A percentile compares a stretch with the other conserved stretches of the same genome.
Evolutionary conservation across 805 yeast genomes (phyloP).

Genomic region (Cyberlindnera suaveolens): DNA sequence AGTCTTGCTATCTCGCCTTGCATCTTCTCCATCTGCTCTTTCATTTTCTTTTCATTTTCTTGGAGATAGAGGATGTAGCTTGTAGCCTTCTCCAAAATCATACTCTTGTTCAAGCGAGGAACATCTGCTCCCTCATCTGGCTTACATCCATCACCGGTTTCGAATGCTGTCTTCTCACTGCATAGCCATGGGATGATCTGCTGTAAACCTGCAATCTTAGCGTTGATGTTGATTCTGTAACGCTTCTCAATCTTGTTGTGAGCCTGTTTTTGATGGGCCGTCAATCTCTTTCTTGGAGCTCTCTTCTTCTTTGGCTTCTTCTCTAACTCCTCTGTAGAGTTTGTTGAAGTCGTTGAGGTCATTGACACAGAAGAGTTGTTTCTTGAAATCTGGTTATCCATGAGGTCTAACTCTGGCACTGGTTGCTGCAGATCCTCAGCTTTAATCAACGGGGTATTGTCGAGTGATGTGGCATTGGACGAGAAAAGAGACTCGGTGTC

Average conservation of each 20-base stretch:
- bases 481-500: constrained; percentile 17
- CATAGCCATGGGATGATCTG: constrained; percentile 65
- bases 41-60: constrained; percentile 37
- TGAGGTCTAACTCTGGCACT: constrained; percentile 9
- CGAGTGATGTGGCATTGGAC: constrained; percentile 21
- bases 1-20: constrained; percentile 22
- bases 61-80: constrained; percentile 51
- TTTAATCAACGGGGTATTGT: constrained; percentile 26
- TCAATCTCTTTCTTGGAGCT: constrained; percentile 48
- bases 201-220: constrained; percentile 63
- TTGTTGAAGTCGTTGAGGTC: constrained; percentile 6
- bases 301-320: constrained; percentile 35
- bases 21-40: constrained; percentile 25
- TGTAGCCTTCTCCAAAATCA: constrained; percentile 64
- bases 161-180: constrained; percentile 56
- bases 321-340: constrained; percentile 2
- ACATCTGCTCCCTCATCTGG: constrained; percentile 14
- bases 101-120: constrained; percentile 54
- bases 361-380: constrained; percentile 11
- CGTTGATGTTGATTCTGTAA: constrained; percentile 65
- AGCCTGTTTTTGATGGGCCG: constrained; percentile 58
- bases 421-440: constrained; percentile 15
- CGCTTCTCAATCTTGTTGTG: constrained; percentile 70
- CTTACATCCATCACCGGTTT: constrained; percentile 27
- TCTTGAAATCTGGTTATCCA: constrained; percentile 4